These are phyloP conservation scores for Grigorovia yakushimaensis DNA, from an alignment of 805 yeast genomes.

Conservation along the genomic window DNA sequence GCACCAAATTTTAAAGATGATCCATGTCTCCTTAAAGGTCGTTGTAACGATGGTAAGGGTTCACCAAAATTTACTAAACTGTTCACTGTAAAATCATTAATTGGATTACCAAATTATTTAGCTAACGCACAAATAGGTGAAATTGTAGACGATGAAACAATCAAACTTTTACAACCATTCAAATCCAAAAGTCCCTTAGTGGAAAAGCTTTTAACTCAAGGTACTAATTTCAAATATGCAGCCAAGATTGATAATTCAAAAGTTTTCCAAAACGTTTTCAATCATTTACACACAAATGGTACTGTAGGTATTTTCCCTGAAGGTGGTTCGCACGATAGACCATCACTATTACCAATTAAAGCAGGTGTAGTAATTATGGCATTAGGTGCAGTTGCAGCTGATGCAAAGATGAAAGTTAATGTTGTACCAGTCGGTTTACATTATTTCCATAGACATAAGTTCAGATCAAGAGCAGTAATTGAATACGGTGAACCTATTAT, in stretches of 20 bases:
- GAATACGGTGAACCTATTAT: constrained; percentile 87
- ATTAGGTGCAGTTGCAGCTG: constrained; percentile 75
- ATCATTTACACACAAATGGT: constrained; percentile 65
- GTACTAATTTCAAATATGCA: constrained; percentile 65
- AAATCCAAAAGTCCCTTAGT: constrained; percentile 39
- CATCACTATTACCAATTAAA: constrained; percentile 82
- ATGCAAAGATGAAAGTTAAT: constrained; percentile 64
- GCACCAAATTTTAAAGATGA: constrained; percentile 40
- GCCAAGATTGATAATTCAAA: constrained; percentile 72
- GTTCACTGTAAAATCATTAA: constrained; percentile 51
- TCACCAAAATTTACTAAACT: constrained; percentile 43
- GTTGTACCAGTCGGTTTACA: constrained; percentile 95
- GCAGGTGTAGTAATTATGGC: constrained; percentile 99
- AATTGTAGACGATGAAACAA: constrained; percentile 62
- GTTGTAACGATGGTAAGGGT: constrained; percentile 11
- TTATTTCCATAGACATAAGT: constrained; percentile 89
- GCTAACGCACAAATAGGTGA: constrained; percentile 67
- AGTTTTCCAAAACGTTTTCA: constrained; percentile 75
- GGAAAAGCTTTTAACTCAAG: constrained; percentile 37
- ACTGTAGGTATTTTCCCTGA: constrained; percentile 93
- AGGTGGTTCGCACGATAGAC: constrained; percentile 96
- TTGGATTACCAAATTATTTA: constrained; percentile 67
- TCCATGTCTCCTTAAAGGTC: constrained; percentile 52
- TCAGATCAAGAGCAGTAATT: constrained; percentile 85
- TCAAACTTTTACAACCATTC: constrained; percentile 60